Percentiles rank a stretch among this genome's conserved stretches.
These are phyloP conservation scores for Cladophialophora carrionii DNA, from an alignment of 2,329 filamentous ascomycete species.

Conservation along the genomic window DNA sequence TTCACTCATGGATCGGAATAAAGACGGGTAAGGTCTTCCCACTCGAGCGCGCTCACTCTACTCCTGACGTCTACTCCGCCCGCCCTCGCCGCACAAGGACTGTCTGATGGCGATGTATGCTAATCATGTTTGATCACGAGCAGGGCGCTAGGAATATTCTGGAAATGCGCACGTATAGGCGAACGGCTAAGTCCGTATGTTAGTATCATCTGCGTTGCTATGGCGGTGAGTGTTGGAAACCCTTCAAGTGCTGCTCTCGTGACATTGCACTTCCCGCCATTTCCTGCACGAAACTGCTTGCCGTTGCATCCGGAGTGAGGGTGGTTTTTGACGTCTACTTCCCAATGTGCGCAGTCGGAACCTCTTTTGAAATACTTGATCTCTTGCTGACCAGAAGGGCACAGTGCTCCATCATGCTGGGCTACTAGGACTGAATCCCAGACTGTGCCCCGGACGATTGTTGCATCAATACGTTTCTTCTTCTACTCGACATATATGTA, in stretches of 20 bases:
- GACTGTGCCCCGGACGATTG: background rate
- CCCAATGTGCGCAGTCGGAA: background rate
- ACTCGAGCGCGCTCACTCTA: background rate
- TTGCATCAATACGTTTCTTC: background rate
- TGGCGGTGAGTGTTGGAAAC: conserved; percentile 75
- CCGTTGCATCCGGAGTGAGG: background rate
- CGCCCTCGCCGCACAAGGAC: background rate
- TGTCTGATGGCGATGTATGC: background rate
- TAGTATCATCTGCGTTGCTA: conserved; percentile 86
- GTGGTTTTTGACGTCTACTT: background rate
- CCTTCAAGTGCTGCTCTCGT: background rate
- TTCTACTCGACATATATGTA: background rate
- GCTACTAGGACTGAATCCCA: conserved; percentile 8
- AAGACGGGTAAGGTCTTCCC: conserved; percentile 72
- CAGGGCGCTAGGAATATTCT: conserved; percentile 83
- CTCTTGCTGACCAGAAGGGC: background rate
- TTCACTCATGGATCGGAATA: conserved; percentile 87
- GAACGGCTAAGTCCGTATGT: conserved; percentile 95
- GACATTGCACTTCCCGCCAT: too few relatives aligned
- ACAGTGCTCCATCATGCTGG: conserved; percentile 32
- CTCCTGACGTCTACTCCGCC: conserved; percentile 13
- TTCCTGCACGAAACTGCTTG: background rate
- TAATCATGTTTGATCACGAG: conserved; percentile 4
- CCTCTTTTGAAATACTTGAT: background rate
- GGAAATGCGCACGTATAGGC: conserved; percentile 92